Evolutionary conservation across 2,329 filamentous ascomycete species (phyloP).

Genomic region (Cladosporium sp.): DNA sequence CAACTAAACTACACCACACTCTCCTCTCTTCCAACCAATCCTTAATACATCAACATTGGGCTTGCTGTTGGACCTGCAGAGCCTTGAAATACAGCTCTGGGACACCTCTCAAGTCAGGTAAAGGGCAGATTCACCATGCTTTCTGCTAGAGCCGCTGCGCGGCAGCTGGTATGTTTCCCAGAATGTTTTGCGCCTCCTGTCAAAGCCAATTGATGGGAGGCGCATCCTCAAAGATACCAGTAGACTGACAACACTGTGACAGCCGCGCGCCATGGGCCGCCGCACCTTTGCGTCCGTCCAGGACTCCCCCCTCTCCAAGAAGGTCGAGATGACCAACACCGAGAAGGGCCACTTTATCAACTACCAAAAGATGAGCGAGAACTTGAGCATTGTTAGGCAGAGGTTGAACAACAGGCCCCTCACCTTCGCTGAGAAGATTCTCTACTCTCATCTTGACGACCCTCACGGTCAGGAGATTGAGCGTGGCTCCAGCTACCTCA

Average conservation of each 20-base stretch:
- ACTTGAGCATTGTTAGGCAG: slow-evolving; percentile 81
- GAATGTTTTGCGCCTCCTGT: slow-evolving; percentile 2
- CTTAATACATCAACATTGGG: slow-evolving; percentile 4
- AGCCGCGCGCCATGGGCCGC: slow-evolving; percentile 47
- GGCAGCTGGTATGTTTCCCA: slow-evolving; percentile 34
- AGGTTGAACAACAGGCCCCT: slow-evolving; percentile 93
- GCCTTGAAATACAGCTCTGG: slow-evolving; percentile 15
- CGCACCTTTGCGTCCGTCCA: slow-evolving; percentile 73
- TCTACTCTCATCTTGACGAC: slow-evolving; percentile 98
- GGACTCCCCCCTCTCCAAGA: slow-evolving; percentile 82
- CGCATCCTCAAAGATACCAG: not conserved
- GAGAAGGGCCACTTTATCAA: slow-evolving; percentile 97
- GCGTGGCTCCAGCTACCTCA: slow-evolving; percentile 92
- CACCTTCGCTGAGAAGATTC: slow-evolving; percentile 95
- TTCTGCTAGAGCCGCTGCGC: slow-evolving; percentile 34
- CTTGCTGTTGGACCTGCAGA: slow-evolving; percentile 22
- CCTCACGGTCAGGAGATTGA: slow-evolving; percentile 94
- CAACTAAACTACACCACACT: slow-evolving; percentile 18
- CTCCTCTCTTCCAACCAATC: slow-evolving; percentile 7
- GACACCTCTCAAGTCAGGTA: slow-evolving; percentile 17
- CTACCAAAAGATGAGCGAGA: slow-evolving; percentile 98
- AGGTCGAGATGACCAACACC: slow-evolving; percentile 97
- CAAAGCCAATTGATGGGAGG: not conserved
- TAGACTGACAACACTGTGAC: slow-evolving; percentile 6
- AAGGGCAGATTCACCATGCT: slow-evolving; percentile 30